Evolutionary conservation across 2,329 filamentous ascomycete species (phyloP).

Genomic region (Fusarium sp.): DNA sequence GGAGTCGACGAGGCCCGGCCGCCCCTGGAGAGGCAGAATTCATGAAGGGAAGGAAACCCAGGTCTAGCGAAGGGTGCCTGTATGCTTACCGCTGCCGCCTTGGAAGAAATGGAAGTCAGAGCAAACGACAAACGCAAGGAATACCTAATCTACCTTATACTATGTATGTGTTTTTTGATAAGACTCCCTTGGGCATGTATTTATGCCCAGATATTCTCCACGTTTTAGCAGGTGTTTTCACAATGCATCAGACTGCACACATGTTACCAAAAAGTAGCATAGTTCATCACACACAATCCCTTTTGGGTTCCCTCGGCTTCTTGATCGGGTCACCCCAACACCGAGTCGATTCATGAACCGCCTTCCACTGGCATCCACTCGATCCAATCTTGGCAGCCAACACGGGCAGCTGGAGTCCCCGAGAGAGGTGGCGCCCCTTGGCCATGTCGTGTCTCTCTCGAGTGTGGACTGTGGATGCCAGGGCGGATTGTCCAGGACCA

Average conservation of each 20-base stretch:
- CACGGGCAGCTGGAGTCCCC: conserved; percentile 23
- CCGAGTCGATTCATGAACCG: conserved; percentile 26
- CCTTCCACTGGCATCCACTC: conserved; percentile 28
- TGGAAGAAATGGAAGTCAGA: neutral
- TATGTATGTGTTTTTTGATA: neutral
- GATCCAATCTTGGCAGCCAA: conserved; percentile 21
- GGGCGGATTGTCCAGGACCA: conserved; percentile 16
- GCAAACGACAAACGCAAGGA: neutral
- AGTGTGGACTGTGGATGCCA: conserved; percentile 9
- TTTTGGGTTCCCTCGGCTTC: conserved; percentile 29
- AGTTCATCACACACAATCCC: neutral
- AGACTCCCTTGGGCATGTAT: neutral
- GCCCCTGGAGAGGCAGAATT: conserved; percentile 18
- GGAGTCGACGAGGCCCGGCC: conserved; percentile 24
- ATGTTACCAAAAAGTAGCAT: conserved; percentile 2
- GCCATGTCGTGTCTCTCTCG: conserved; percentile 19
- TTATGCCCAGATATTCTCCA: neutral
- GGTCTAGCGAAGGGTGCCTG: neutral
- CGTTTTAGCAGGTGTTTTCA: neutral
- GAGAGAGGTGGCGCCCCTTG: conserved; percentile 35
- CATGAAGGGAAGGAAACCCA: conserved; percentile 5
- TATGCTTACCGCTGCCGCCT: neutral
- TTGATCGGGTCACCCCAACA: conserved; percentile 23
- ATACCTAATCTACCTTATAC: neutral
- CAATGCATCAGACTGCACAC: neutral